Percentiles rank a stretch among this genome's conserved stretches.
Conservation (phyloP, 306 rosid species). For the Senna tora region DNA sequence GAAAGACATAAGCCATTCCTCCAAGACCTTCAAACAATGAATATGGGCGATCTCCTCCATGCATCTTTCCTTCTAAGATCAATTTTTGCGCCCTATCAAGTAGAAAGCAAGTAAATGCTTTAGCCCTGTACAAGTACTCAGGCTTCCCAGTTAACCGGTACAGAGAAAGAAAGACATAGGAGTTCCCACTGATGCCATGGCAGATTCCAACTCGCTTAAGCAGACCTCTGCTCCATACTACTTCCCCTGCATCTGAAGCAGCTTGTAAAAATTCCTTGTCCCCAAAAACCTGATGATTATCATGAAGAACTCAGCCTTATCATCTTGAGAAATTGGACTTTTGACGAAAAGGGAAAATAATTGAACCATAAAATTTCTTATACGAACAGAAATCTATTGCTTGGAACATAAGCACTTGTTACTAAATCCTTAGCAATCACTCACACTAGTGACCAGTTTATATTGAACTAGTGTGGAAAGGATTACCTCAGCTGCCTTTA, state of each 20-base stretch:
- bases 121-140: constrained; percentile 67
- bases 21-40: constrained; percentile 84
- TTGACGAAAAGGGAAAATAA: not conserved
- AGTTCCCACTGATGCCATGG: constrained; percentile 84
- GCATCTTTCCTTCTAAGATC: constrained; percentile 68
- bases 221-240: constrained; percentile 77
- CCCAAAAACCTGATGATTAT: constrained; percentile 62
- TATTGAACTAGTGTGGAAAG: constrained; percentile 14
- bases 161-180: constrained; percentile 80
- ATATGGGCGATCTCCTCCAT: constrained; percentile 80
- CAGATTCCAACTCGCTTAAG: constrained; percentile 86
- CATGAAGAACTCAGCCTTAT: constrained; percentile 1
- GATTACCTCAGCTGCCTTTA: constrained; percentile 75
- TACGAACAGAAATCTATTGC: not conserved
- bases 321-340: constrained; percentile 7
- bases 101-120: constrained; percentile 80
- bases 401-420: too few relatives aligned
- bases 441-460: not conserved
- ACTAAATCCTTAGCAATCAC: not conserved
- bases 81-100: constrained; percentile 61
- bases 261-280: constrained; percentile 68
- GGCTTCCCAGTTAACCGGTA: constrained; percentile 67
- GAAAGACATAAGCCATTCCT: constrained; percentile 67
- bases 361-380: not conserved
- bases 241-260: constrained; percentile 74